Base-by-base conservation (phyloP, 1,139 yeast species). In the Pichia sp. region DNA sequence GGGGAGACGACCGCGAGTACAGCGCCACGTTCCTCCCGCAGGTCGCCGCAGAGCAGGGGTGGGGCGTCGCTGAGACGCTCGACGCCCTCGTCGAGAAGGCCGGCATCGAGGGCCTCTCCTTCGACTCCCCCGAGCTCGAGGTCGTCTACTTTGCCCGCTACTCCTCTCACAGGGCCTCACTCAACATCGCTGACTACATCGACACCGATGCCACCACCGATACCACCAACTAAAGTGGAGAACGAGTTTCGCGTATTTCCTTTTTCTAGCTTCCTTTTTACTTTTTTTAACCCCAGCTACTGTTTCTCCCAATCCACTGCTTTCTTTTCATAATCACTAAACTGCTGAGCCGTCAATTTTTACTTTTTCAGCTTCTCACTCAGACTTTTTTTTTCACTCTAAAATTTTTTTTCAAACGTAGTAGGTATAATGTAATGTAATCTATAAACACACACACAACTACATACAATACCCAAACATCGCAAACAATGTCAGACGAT, bases 21-120 rank as follows among this genome's bases (percentile, higher is more conserved):
- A 31, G 39, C 39, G 88, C 96, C 0, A 91, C 98, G 0, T 91
- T 86, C 52, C 62, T 93, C 36, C 98, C 98, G 0, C 83, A 79
- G 35, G 97, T 93, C 1, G 94, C 96, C 14, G 70, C 65, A n/a
- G 97, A 89, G 49, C 95, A 89, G 52, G 77, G 74, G 4, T 89
- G 97, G 96, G 75, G 72, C 51, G 72, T 84, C 54, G 62, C 65
- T 15, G 79, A 83, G 15, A 89, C 98, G 0, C 63, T 89, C 43
- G 68, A 67, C 49, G 72, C 84, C 51, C 68, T 93, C 35, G 74
- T 91, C 4, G 65, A 69, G 30, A 91, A 91, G 58, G 88, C 95
- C 0, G 93, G 82, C 0, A 63, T 57, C 19, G 43, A 51, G n/a
- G n/a, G n/a, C 21, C 58, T 50, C 1, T 32, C 22, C 20, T 32